Evolutionary conservation across 331 rosid species (phyloP), one percentile per base, ranked within the genome.

Genomic region (Cydonia oblonga): DNA sequence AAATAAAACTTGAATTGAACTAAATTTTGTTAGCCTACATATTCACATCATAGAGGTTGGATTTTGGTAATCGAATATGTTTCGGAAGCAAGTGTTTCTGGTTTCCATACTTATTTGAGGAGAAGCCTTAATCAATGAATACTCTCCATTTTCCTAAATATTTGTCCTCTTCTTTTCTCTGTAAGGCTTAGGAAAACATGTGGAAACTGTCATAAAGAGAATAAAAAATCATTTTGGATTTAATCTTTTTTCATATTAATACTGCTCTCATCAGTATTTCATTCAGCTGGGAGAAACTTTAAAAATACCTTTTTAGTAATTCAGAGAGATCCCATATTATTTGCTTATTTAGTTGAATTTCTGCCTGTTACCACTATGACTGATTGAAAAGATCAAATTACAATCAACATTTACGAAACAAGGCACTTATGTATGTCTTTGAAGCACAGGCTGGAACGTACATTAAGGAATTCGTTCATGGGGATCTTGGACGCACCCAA

Each of bases 401-500:
- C 70, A 78, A 66, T 33, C 64, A 49, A 57, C 51, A 16, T 75
- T 42, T 22, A 25, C 64, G n/a, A 65, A 71, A 59, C 22, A 25
- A 11, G 35, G 25, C 33, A 49, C 76, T 83, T 56, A 63, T 62
- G 15, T 9, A 70, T 29, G 22, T 66, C 40, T 68, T 67, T 83
- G 64, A 32, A 52, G n/a, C 57, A 64, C 88, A 93, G 97, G 98
- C 97, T 64, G 97, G 98, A 77, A 93, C 98, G 51, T 93, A 93
- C 74, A 91, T 93, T 73, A 93, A 93, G 85, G 98, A 91, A 84
- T 91, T 91, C 75, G 96, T 91, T 64, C 98, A 89, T 66, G 96
- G 98, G 18, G 97, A 93, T 84, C 96, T 91, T 77, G 96, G 97
- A 65, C 90, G 97, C 69, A 91, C 96, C 13, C 80, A 88, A 77